These are phyloP conservation scores for Adansonia grandidieri DNA, from an alignment of 441 rosid genomes.

Conservation along the genomic window DNA sequence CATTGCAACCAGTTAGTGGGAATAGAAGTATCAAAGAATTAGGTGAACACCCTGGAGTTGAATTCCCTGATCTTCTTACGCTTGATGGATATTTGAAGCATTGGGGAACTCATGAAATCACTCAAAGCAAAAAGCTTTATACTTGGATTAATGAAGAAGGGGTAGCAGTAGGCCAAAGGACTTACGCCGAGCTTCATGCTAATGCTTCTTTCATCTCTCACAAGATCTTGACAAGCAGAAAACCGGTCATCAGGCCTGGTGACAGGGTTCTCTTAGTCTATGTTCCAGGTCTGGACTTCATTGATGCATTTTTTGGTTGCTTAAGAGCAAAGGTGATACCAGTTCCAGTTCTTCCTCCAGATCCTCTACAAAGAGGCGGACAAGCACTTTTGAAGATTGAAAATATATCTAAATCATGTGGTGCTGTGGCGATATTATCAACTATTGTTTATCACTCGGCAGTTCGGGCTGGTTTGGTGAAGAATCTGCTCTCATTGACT, in stretches of 20 bases:
- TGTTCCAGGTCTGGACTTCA: conserved; percentile 69
- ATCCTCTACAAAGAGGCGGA: conserved; percentile 73
- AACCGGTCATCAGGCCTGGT: conserved; percentile 61
- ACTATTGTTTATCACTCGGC: conserved; percentile 62
- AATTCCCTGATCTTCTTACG: conserved; percentile 55
- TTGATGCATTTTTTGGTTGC: conserved; percentile 77
- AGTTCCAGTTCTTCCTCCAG: conserved; percentile 80
- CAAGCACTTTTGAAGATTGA: conserved; percentile 73
- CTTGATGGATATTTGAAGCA: conserved; percentile 65
- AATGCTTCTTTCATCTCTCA: conserved; percentile 62
- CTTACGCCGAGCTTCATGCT: conserved; percentile 52
- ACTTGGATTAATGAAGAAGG: conserved; percentile 72
- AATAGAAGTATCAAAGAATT: conserved; percentile 36
- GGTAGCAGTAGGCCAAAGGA: conserved; percentile 44
- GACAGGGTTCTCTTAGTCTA: conserved; percentile 66
- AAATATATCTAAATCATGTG: conserved; percentile 61
- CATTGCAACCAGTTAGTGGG: conserved; percentile 41
- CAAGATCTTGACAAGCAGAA: conserved; percentile 53
- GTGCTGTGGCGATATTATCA: conserved; percentile 64
- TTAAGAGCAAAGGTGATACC: conserved; percentile 65
- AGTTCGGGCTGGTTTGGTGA: conserved; percentile 65
- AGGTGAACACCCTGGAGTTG: conserved; percentile 54
- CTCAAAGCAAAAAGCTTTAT: conserved; percentile 46
- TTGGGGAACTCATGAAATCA: conserved; percentile 55
- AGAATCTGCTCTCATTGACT: conserved; percentile 48